phyloP scores from a whole-genome alignment of 129 eudicot genomes.

The Heracleum sosnowskyi region DNA sequence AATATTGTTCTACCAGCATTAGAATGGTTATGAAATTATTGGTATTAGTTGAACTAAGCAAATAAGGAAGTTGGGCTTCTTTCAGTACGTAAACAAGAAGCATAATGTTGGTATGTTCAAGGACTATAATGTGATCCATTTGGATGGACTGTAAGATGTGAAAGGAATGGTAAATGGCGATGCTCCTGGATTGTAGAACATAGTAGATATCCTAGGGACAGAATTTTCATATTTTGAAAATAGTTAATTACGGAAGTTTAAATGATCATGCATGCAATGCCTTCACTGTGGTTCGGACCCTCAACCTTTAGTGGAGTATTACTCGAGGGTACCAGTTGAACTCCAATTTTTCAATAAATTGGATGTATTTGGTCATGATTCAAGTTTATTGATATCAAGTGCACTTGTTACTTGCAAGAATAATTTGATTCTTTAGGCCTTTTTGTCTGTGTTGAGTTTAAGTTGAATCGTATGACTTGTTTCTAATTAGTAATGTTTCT shows the following conservation, averaged over 20 bases:
- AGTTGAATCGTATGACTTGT: background rate
- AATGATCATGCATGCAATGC: background rate
- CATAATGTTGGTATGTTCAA: background rate
- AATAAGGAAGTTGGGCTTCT: background rate
- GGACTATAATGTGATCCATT: background rate
- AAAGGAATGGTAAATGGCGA: background rate
- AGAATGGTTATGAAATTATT: background rate
- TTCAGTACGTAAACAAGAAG: background rate
- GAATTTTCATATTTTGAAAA: background rate
- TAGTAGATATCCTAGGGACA: background rate
- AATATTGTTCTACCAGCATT: background rate
- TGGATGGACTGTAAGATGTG: background rate
- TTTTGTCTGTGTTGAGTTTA: background rate
- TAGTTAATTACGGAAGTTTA: too few species aligned
- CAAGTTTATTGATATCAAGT: background rate
- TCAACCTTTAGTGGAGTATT: background rate
- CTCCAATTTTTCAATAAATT: background rate
- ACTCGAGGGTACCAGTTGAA: background rate
- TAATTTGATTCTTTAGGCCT: background rate
- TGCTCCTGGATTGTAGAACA: background rate
- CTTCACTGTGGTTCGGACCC: background rate
- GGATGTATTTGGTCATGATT: background rate
- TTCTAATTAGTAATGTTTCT: slow-evolving; percentile 23
- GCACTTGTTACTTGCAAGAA: background rate
- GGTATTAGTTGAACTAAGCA: background rate